phyloP scores from a whole-genome alignment of 345 rosid species.

The Eucalyptus sideroxylon region DNA sequence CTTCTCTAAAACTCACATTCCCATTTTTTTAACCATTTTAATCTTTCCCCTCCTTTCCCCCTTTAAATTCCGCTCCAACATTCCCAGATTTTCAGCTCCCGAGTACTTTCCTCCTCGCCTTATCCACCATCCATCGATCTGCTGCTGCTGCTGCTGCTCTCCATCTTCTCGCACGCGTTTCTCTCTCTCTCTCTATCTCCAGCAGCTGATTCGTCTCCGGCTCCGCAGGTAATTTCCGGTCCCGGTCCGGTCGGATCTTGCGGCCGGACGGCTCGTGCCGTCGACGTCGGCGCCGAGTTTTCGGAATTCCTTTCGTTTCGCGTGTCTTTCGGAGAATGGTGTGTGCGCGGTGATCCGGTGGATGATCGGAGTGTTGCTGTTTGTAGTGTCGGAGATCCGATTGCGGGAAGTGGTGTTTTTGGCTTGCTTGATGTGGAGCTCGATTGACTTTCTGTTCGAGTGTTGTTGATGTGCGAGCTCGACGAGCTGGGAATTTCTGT shows the following conservation, averaged over 20 bases:
- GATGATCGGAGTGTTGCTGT: background rate
- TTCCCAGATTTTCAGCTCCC: background rate
- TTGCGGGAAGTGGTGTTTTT: background rate
- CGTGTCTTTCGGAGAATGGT: background rate
- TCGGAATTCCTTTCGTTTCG: background rate
- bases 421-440: background rate
- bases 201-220: background rate
- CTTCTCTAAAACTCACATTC: background rate
- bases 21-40: background rate
- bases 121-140: background rate
- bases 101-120: background rate
- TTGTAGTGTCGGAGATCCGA: background rate
- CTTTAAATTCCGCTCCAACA: background rate
- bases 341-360: background rate
- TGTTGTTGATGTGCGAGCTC: background rate
- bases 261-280: background rate
- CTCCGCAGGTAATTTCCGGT: background rate
- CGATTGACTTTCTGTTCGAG: background rate
- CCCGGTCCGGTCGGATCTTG: background rate
- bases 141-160: background rate
- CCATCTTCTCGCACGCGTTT: background rate
- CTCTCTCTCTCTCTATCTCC: background rate
- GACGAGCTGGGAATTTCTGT: background rate
- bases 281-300: background rate
- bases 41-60: background rate